Percentiles rank a stretch among this genome's conserved stretches.
phyloP scores from a whole-genome alignment of 139 green algal genomes.

The Volvox africanus region DNA sequence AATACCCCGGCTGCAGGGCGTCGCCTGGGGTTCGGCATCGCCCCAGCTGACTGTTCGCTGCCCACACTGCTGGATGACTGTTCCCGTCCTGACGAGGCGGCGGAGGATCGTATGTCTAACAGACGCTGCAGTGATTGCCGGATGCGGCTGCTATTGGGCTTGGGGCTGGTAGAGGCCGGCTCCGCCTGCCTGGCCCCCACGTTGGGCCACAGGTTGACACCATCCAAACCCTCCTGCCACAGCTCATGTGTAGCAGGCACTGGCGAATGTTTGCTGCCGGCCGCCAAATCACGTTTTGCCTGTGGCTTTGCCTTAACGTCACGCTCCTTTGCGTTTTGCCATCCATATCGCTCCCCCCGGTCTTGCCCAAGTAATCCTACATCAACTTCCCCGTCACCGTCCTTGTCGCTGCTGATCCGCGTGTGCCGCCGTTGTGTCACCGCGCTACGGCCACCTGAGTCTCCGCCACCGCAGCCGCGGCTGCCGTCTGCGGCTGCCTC shows the following conservation, averaged over 20 bases:
- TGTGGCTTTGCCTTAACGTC: background rate
- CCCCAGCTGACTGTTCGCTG: background rate
- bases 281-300: background rate
- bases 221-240: background rate
- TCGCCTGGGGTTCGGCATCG: background rate
- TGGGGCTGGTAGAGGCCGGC: background rate
- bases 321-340: too few relatives aligned
- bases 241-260: background rate
- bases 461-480: background rate
- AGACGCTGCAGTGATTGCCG: slow-evolving; percentile 36
- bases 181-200: too few relatives aligned
- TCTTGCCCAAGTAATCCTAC: too few relatives aligned
- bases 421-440: background rate
- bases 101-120: slow-evolving; percentile 8
- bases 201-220: background rate
- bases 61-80: background rate
- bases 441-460: background rate
- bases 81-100: background rate
- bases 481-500: background rate
- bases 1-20: too few relatives aligned
- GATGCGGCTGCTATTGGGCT: slow-evolving; percentile 5
- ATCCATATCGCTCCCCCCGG: too few relatives aligned
- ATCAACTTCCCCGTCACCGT: background rate
- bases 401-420: background rate
- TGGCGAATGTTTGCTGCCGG: background rate